A percentile compares a stretch with the other conserved stretches of the same genome.
phyloP scores from a whole-genome alignment of 148 eudicot genomes.

The Fallopia convolvulus region DNA sequence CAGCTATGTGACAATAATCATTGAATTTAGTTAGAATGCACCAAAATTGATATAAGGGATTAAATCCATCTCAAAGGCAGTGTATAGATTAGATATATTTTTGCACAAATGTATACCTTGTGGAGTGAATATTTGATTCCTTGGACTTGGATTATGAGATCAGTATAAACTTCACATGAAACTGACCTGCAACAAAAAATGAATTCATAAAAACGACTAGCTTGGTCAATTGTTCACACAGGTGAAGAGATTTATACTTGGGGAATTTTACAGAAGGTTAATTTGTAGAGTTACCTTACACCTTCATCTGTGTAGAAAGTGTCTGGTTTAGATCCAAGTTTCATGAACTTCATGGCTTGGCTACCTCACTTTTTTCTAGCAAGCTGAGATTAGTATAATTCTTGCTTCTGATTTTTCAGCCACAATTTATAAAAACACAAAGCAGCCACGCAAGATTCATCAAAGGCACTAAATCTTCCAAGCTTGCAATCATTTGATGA shows the following conservation, averaged over 20 bases:
- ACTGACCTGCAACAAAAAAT: slow-evolving; percentile 53
- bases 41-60: no score
- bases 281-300: slow-evolving; percentile 43
- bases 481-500: not conserved
- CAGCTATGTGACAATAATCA: no score
- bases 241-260: no score
- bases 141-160: slow-evolving; percentile 70
- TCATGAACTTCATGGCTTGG: slow-evolving; percentile 87
- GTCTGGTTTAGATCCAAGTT: slow-evolving; percentile 85
- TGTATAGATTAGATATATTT: no score
- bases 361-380: not conserved
- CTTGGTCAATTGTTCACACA: not conserved
- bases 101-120: slow-evolving; percentile 36
- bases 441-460: not conserved
- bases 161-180: slow-evolving; percentile 78
- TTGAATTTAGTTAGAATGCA: no score
- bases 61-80: no score
- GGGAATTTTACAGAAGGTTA: no score
- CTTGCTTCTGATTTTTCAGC: not conserved
- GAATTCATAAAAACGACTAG: not conserved
- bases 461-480: not conserved
- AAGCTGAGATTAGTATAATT: no score
- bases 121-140: slow-evolving; percentile 77
- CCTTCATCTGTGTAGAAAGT: slow-evolving; percentile 72
- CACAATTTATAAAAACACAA: not conserved